Evolutionary conservation across 139 green algal genomes (phyloP).

Genomic region (Edaphochlamys debaryana): DNA sequence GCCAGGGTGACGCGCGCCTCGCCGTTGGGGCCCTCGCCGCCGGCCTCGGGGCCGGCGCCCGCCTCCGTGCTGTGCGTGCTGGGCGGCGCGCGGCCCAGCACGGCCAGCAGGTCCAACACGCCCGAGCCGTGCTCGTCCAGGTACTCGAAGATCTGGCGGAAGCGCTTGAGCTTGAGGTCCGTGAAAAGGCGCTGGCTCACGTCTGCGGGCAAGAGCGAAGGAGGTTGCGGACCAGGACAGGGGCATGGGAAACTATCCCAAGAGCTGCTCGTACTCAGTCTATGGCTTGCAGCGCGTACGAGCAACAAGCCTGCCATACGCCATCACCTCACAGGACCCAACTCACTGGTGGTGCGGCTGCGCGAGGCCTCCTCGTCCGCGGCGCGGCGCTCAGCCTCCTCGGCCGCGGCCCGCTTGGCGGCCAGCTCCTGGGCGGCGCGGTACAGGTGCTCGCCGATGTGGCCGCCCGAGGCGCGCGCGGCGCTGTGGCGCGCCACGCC

Average conservation of each 20-base stretch:
- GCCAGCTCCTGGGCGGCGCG: conserved; percentile 54
- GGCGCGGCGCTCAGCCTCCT: conserved; percentile 37
- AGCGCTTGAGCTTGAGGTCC: conserved; percentile 76
- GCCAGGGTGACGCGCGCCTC: background rate
- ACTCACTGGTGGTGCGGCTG: conserved; percentile 30
- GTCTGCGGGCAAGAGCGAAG: conserved; percentile 1
- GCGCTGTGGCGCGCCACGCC: background rate
- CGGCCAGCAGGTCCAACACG: conserved; percentile 56
- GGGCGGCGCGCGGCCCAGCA: conserved; percentile 42
- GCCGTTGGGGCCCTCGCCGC: background rate
- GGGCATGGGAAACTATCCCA: no score
- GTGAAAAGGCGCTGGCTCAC: conserved; percentile 67
- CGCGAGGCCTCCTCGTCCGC: conserved; percentile 11
- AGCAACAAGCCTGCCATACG: no score
- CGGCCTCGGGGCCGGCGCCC: background rate
- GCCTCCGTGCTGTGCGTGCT: no score
- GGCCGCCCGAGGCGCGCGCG: conserved; percentile 12
- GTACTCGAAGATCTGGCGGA: conserved; percentile 85
- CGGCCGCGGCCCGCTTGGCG: conserved; percentile 18
- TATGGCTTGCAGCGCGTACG: no score
- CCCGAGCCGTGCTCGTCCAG: conserved; percentile 54
- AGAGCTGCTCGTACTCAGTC: no score
- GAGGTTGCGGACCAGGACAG: no score
- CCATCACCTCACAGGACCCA: background rate
- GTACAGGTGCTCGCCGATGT: conserved; percentile 84